phyloP scores from a whole-genome alignment of 140 eudicot species.

The Anethum foeniculum region DNA sequence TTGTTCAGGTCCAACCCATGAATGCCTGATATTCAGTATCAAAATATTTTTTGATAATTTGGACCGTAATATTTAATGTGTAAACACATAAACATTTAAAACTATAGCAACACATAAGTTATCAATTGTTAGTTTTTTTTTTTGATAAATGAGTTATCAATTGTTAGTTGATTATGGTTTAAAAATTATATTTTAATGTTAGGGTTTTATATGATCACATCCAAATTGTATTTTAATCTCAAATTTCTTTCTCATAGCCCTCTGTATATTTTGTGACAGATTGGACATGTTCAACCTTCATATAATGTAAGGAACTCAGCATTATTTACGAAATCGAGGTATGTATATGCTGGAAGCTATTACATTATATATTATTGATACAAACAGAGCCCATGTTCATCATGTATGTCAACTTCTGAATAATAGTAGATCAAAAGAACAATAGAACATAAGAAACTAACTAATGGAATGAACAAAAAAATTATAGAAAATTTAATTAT shows the following conservation, averaged over 20 bases:
- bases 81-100: background rate
- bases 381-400: background rate
- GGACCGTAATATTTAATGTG: background rate
- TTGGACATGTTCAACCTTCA: slow-evolving; percentile 20
- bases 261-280: slow-evolving; percentile 17
- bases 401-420: background rate
- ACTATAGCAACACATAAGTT: background rate
- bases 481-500: too few relatives aligned
- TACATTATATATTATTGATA: background rate
- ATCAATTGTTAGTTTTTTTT: background rate
- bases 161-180: background rate
- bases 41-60: background rate
- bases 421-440: background rate
- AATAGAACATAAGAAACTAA: background rate
- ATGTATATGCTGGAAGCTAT: background rate
- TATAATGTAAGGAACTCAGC: slow-evolving; percentile 30
- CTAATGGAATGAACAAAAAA: background rate
- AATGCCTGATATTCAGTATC: background rate
- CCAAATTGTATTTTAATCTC: background rate
- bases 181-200: background rate
- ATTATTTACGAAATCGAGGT: slow-evolving; percentile 38
- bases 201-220: background rate
- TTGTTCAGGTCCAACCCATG: slow-evolving; percentile 23
- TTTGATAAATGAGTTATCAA: background rate
- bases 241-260: background rate